Base-by-base conservation (phyloP, 2,329 filamentous ascomycete species). In the Diaporthe citri region DNA sequence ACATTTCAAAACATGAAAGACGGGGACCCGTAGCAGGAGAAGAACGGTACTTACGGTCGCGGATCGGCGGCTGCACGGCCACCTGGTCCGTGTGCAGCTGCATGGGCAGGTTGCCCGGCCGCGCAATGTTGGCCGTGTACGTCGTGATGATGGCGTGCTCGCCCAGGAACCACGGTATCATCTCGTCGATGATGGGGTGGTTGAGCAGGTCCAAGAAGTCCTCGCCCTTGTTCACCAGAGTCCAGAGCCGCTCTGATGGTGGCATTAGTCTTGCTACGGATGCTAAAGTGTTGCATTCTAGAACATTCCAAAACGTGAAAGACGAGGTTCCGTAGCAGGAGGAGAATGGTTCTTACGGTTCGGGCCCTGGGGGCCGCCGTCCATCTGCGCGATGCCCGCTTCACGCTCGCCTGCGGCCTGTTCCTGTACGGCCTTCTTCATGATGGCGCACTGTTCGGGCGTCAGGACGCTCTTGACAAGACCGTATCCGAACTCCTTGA, bases 61-160 rank as follows among this genome's bases (percentile, higher is more conserved):
- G 76, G 22, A 78, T 77, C 4, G 79, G 78, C 6, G 79, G 80
- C 75, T 79, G 77, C 57, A 80, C 76, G 17, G 78, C 77, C 8
- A 80, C 66, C 71, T 82, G 79, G 59, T 82, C 80, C 0, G 79
- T 81, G 75, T 81, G 80, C 59, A 82, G 75, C 59, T 78, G 76
- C 79, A 81, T 81, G 10, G 78, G 77, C 36, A 73, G 73, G 56
- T 79, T 80, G 15, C 80, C 80, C 0, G 78, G 80, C 1, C 79
- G 78, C 8, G 79, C 77, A 59, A 81, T 81, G 72, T 83, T 82
- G 73, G 82, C 82, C 39, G 77, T 79, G 74, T 80, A 83, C 55
- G 69, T 79, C 51, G 79, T 78, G 41, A 83, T 76, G 46, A 79
- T 75, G 48, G 78, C 77, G 46, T 81, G 77, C n/a, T 82, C 80